Base-by-base conservation (phyloP, 2,329 filamentous ascomycete genomes). In the Thielaviopsis punctulata region DNA sequence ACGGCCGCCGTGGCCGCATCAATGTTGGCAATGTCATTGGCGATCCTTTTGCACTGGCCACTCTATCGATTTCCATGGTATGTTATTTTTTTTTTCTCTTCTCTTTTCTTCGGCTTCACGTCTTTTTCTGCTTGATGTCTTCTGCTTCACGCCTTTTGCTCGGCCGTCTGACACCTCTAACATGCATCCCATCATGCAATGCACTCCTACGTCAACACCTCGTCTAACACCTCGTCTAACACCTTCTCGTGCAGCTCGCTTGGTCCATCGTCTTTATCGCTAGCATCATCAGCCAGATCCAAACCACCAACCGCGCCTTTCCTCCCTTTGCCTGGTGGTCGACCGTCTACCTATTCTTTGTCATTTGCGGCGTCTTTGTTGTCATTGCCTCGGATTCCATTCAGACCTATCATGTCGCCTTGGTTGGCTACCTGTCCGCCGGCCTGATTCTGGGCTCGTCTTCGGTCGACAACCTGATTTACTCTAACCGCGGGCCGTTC, bases 291-390 rank as follows among this genome's bases (percentile, higher is more conserved):
- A 45, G 51, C 8, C 51, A 45, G 25, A 53, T 49, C 8, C 48
- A 63, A 51, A 62, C 69, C 67, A 49, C 68, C 67, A 51, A 62
- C 19, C 57, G 63, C 23, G 61, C 63, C 6, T 95, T 88, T 61
- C 87, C 88, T 13, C 85, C 87, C 57, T 95, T 88, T 65, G 81
- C 84, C 21, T 98, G 92, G 90, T 98, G 90, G 85, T 77, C 84
- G 1, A 73, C 88, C 53, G 82, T 86, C 55, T 96, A 88, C 68
- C 86, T 84, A 73, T 73, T 96, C 51, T 86, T 86, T 65, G 73
- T 84, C 61, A 92, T 95, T 57, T 61, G 82, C 27, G 89, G 85
- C 50, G 76, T 96, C 51, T 82, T 84, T 45, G 70, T 90, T 57
- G 85, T 93, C 10, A 80, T 95, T 59, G 88, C 84, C 43, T 87